Evolutionary conservation across 2,329 filamentous ascomycete genomes (phyloP).

Genomic region (Ceratocystis diversiconidia): DNA sequence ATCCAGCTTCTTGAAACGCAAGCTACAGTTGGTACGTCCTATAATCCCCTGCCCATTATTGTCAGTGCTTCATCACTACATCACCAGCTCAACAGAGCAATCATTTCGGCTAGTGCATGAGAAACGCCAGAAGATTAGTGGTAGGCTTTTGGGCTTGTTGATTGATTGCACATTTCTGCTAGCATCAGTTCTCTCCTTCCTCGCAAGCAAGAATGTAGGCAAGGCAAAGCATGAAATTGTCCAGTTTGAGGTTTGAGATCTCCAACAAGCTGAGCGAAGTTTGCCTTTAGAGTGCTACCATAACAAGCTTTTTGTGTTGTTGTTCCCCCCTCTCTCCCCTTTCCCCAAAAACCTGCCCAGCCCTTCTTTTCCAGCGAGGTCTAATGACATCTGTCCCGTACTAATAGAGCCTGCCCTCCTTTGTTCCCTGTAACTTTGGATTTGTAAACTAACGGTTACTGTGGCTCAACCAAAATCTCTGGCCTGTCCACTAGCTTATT

Average conservation of each 20-base stretch:
- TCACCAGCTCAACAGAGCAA: neutral
- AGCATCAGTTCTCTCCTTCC: neutral
- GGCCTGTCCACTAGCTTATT: slow-evolving; percentile 2
- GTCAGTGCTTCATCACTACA: neutral
- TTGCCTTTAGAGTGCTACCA: neutral
- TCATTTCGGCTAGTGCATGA: no score
- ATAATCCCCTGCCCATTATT: neutral
- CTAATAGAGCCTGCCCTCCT: neutral
- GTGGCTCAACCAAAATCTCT: neutral
- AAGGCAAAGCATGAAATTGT: neutral
- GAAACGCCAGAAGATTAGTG: no score
- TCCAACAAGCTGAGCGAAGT: neutral
- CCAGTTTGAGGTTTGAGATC: neutral
- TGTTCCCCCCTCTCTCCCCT: neutral
- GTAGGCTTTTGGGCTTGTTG: neutral
- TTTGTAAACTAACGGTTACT: neutral
- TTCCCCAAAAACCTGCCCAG: neutral
- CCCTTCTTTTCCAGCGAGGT: neutral
- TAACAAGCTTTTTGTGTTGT: neutral
- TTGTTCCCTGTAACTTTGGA: neutral
- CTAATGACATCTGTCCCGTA: slow-evolving; percentile 12
- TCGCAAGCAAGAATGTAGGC: no score
- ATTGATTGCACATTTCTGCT: neutral
- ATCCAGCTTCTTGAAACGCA: no score
- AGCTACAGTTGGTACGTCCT: neutral